Evolutionary conservation across 352 stramenopile genomes (phyloP), one percentile per base, ranked within the genome.

Genomic region (Phytophthora nicotianae): DNA sequence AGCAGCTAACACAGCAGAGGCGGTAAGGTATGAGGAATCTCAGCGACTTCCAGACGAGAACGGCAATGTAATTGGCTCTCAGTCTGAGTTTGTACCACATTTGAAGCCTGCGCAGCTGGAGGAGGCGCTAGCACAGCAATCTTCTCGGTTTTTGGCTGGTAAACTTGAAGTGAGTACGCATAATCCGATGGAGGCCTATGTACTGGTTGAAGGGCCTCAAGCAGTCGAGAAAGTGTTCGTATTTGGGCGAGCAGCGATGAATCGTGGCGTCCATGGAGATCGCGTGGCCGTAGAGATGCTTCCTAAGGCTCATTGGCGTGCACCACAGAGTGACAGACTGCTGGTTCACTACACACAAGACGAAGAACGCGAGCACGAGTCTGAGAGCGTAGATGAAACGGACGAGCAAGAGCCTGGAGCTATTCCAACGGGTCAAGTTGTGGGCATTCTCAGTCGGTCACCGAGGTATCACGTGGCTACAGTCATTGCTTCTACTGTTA

Each of bases 261-360:
- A 99, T 77, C 89, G 98, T 49, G 97, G 96, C 4, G 79, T 99
- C 2, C 97, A 99, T 69, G 97, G 97, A 23, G 98, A 99, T 79
- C 70, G 97, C 10, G 97, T 99, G 11, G 95, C 90, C 3, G 86
- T 99, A 19, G 77, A 98, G 55, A 68, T 99, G 32, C 74, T 99
- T 35, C 75, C 88, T 0, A 70, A 94, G 24, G 57, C 68, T 8
- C 61, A 91, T 27, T 98, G 93, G 93, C 66, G 86, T 14, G 66
- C 50, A 21, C 88, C 78, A 0, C 70, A 83, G 53, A 92, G 78
- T 56, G 80, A 89, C 14, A 77, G 72, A 3, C 48, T 88, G 50
- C 65, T 95, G 4, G 74, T 92, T 14, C 86, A 97, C 48, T 91
- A 95, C 57, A 65, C 62, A 8, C 56, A 62, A 33, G 79, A 89